Base-by-base conservation (phyloP, 2,329 filamentous ascomycete species). In the Trichoderma aggressivum region DNA sequence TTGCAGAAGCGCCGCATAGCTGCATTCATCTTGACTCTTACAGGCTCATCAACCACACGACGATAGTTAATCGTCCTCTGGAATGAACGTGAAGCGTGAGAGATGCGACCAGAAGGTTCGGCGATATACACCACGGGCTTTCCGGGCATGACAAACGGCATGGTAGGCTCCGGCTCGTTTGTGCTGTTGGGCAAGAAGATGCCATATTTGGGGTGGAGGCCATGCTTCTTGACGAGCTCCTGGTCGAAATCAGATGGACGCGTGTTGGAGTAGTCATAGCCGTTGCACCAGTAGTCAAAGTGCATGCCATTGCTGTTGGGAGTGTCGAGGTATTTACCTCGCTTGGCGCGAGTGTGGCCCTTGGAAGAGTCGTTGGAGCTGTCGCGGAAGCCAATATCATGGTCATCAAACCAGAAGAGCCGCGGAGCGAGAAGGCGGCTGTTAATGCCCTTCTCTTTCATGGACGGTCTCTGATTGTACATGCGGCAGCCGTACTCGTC, bases 351-450 rank as follows among this genome's bases (percentile, higher is more conserved):
- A 39, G 84, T 88, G 60, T 86, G 86, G 26, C 85, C 85, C 70
- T 86, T 85, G 72, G 82, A 82, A 34, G 84, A 83, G 74, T 87
- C 86, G 72, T 89, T 89, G 72, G 84, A 84, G 5, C 86, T 87
- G 75, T 89, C 88, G 26, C 86, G 84, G 77, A 88, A 89, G 16
- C 88, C 88, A 72, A 90, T 89, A 75, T 89, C 87, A 71, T 84
- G 81, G 10, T 85, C 80, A 47, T 86, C 82, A 70, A 84, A 89
- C 65, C 82, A 79, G 73, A 86, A 86, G 0, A 83, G 74, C 7
- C 80, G 80, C 12, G 86, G 86, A 5, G 77, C 77, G 56, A 88
- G 79, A 75, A 89, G 83, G 70, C 89, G 84, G 30, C 85, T 87
- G 74, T 87, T 88, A 75, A 85, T 84, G 30, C 82, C 72, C 80